Evolutionary conservation across 192 early-diverging fungal species (phyloP).

Genomic region (Coemansia sp.): DNA sequence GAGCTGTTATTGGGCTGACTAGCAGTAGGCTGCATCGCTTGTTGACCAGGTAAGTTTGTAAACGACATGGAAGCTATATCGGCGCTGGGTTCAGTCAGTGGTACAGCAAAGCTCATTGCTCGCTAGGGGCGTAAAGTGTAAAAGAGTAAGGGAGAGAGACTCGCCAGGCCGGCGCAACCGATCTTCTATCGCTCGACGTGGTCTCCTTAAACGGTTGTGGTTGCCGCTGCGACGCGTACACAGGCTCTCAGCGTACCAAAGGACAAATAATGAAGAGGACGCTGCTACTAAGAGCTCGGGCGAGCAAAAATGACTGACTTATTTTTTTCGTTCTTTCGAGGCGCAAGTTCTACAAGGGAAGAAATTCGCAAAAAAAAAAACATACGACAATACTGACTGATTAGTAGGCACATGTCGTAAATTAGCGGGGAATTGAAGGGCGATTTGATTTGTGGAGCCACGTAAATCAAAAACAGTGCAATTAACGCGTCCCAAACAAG

Average conservation of each 20-base stretch:
- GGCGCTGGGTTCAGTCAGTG: slow-evolving; percentile 29
- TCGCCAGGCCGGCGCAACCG: slow-evolving; percentile 5
- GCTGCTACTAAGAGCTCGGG: neutral
- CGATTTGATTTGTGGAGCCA: neutral
- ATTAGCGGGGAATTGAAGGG: neutral
- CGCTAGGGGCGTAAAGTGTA: slow-evolving; percentile 7
- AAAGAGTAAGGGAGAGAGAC: neutral
- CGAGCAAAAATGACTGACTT: neutral
- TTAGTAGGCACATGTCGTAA: neutral
- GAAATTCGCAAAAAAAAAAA: neutral
- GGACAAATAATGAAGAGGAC: neutral
- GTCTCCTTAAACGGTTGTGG: neutral
- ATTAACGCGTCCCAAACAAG: neutral
- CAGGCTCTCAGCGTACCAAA: neutral
- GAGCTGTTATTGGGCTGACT: slow-evolving; percentile 19
- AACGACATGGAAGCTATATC: slow-evolving; percentile 49
- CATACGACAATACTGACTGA: slow-evolving; percentile 4
- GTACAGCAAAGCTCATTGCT: slow-evolving; percentile 43
- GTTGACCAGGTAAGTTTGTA: slow-evolving; percentile 43
- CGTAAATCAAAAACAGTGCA: slow-evolving; percentile 10
- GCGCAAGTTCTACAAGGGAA: neutral
- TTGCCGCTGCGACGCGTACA: neutral
- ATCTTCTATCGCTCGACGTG: neutral
- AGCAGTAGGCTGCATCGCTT: slow-evolving; percentile 16
- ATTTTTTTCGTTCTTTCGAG: neutral